Evolutionary conservation across 78 protist species (phyloP).

Genomic region (Speleostelium caveatum): DNA sequence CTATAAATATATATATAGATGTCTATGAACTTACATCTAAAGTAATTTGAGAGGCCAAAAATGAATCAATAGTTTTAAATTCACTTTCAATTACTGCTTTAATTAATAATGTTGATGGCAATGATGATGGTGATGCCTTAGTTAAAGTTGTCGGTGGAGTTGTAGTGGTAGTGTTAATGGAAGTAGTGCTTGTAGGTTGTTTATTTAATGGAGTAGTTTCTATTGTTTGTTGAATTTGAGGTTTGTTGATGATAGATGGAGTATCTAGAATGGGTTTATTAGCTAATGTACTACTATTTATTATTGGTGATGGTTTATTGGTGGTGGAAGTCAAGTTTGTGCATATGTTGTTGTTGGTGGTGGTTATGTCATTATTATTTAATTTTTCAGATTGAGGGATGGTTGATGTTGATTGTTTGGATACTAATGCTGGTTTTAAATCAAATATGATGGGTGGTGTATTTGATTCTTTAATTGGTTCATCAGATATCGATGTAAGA

Average conservation of each 20-base stretch:
- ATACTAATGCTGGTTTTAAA: too few relatives aligned
- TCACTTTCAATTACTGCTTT: neutral
- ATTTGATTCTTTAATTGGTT: neutral
- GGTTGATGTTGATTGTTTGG: too few relatives aligned
- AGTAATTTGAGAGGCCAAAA: neutral
- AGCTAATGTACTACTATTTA: too few relatives aligned
- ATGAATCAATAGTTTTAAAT: neutral
- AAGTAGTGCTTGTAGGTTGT: neutral
- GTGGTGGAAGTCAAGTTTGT: too few relatives aligned
- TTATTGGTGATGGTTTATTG: too few relatives aligned
- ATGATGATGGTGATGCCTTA: neutral
- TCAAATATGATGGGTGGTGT: neutral
- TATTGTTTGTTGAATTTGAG: neutral
- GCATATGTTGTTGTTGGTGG: neutral
- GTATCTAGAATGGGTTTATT: too few relatives aligned
- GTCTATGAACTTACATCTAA: neutral
- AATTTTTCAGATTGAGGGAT: too few relatives aligned
- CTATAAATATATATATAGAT: too few relatives aligned
- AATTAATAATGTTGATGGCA: neutral
- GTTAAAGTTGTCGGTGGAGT: neutral
- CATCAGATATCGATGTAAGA: neutral
- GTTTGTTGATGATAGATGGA: too few relatives aligned
- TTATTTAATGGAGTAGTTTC: neutral
- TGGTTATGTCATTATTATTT: too few relatives aligned
- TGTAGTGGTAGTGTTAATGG: neutral